Conservation (phyloP, 805 yeast species). For the Ogataea polymorpha region DNA sequence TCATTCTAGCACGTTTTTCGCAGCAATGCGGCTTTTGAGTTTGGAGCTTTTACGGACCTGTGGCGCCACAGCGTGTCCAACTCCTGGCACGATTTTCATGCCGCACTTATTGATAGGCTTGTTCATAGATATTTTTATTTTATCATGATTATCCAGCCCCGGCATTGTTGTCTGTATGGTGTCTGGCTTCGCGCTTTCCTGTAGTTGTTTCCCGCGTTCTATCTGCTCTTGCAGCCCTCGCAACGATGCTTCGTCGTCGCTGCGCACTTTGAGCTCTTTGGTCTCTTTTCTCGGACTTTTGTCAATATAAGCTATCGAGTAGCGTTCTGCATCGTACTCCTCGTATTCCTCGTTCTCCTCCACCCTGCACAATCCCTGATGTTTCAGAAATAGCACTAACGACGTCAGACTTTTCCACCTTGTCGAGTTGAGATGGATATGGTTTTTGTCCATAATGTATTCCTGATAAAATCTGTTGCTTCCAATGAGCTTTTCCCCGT, state of each 20-base stretch:
- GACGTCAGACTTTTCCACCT: slow-evolving; percentile 68
- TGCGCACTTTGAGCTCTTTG: slow-evolving; percentile 36
- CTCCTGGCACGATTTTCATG: slow-evolving; percentile 25
- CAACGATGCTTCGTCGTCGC: slow-evolving; percentile 46
- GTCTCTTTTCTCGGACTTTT: slow-evolving; percentile 43
- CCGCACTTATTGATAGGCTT: slow-evolving; percentile 31
- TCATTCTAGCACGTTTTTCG: slow-evolving; percentile 61
- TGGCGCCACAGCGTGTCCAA: slow-evolving; percentile 13
- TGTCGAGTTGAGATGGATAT: slow-evolving; percentile 89
- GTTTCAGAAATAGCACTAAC: slow-evolving; percentile 61
- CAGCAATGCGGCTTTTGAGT: slow-evolving; percentile 15
- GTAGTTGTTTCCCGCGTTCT: slow-evolving; percentile 35
- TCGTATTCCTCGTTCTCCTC: slow-evolving; percentile 36
- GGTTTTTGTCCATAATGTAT: slow-evolving; percentile 76
- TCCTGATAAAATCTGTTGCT: slow-evolving; percentile 91
- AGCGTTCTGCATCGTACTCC: slow-evolving; percentile 34
- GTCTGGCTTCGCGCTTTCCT: slow-evolving; percentile 4
- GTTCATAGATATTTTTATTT: slow-evolving; percentile 18
- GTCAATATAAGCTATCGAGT: slow-evolving; percentile 49
- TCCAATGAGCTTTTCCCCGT: slow-evolving; percentile 76
- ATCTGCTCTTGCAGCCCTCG: slow-evolving; percentile 53
- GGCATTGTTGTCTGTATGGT: slow-evolving; percentile 1
- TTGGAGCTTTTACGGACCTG: slow-evolving; percentile 8
- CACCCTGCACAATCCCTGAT: slow-evolving; percentile 54
- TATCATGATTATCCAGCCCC: slow-evolving; percentile 15